A percentile compares a stretch with the other conserved stretches of the same genome.
These are phyloP conservation scores for Haplosporangium sp. DNA, from an alignment of 371 early-diverging fungal species.

Conservation along the genomic window DNA sequence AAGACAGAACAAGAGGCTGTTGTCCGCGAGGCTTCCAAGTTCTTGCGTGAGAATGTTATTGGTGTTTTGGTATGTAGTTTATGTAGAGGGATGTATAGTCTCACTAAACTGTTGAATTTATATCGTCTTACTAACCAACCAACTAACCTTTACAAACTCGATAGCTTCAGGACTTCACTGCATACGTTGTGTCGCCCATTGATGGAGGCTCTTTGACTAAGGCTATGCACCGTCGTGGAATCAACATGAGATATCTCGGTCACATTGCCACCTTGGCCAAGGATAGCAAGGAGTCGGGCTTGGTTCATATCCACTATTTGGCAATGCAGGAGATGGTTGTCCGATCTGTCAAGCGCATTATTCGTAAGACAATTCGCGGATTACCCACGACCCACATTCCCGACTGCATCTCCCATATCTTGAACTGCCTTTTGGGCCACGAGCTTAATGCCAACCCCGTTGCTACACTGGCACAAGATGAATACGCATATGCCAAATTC, in stretches of 20 bases:
- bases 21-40: slow-evolving; percentile 84
- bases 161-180: slow-evolving; percentile 74
- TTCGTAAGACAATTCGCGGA: slow-evolving; percentile 74
- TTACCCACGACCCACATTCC: slow-evolving; percentile 68
- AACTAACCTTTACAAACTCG: background rate
- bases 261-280: slow-evolving; percentile 72
- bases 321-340: slow-evolving; percentile 87
- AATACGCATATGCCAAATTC: slow-evolving; percentile 60
- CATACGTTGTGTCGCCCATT: slow-evolving; percentile 80
- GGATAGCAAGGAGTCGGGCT: slow-evolving; percentile 66
- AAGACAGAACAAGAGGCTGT: slow-evolving; percentile 61
- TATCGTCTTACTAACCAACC: too few relatives aligned
- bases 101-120: background rate
- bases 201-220: slow-evolving; percentile 86
- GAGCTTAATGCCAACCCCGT: slow-evolving; percentile 68
- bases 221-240: slow-evolving; percentile 92
- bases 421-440: slow-evolving; percentile 84
- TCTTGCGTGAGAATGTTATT: slow-evolving; percentile 76
- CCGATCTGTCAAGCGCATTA: slow-evolving; percentile 86
- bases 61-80: slow-evolving; percentile 68
- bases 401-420: slow-evolving; percentile 81
- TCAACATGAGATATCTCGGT: slow-evolving; percentile 97
- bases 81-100: background rate
- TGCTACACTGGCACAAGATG: slow-evolving; percentile 53
- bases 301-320: slow-evolving; percentile 66